Evolutionary conservation across 2,329 filamentous ascomycete species (phyloP).

Genomic region (Aureobasidium sp.): DNA sequence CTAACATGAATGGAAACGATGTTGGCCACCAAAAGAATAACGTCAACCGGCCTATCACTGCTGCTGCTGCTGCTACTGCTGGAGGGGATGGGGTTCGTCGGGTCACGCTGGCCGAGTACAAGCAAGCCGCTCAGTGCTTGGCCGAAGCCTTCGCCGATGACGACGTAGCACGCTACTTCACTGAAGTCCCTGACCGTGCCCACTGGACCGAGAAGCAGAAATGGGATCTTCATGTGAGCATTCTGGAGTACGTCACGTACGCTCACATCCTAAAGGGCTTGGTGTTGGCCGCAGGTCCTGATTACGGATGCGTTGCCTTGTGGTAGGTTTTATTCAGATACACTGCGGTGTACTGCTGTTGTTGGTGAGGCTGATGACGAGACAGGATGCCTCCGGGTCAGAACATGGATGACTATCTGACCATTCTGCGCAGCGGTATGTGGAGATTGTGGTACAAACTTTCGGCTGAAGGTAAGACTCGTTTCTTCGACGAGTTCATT

Average conservation of each 20-base stretch:
- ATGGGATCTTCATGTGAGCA: conserved; percentile 68
- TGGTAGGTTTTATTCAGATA: conserved; percentile 48
- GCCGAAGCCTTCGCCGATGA: conserved; percentile 71
- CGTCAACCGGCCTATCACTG: not conserved
- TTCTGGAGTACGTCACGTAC: conserved; percentile 69
- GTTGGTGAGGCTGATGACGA: not conserved
- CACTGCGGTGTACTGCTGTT: not conserved
- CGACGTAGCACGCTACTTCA: conserved; percentile 64
- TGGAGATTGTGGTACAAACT: conserved; percentile 71
- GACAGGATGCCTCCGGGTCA: conserved; percentile 65
- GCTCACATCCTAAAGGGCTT: conserved; percentile 66
- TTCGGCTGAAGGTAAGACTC: conserved; percentile 58
- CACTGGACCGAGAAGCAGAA: conserved; percentile 56
- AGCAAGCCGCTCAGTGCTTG: conserved; percentile 61
- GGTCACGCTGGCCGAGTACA: conserved; percentile 58
- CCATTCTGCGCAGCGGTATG: conserved; percentile 63
- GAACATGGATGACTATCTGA: conserved; percentile 64
- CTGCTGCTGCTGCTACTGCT: conserved; percentile 1
- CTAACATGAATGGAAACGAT: conserved; percentile 26
- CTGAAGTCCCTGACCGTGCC: conserved; percentile 60
- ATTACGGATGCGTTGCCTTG: conserved; percentile 69
- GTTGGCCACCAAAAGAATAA: not conserved
- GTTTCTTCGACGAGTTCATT: conserved; percentile 70
- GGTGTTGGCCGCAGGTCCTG: conserved; percentile 63
- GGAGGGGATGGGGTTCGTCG: conserved; percentile 49